Evolutionary conservation across 805 yeast genomes (phyloP).

Genomic region (Candida tallmaniae): DNA sequence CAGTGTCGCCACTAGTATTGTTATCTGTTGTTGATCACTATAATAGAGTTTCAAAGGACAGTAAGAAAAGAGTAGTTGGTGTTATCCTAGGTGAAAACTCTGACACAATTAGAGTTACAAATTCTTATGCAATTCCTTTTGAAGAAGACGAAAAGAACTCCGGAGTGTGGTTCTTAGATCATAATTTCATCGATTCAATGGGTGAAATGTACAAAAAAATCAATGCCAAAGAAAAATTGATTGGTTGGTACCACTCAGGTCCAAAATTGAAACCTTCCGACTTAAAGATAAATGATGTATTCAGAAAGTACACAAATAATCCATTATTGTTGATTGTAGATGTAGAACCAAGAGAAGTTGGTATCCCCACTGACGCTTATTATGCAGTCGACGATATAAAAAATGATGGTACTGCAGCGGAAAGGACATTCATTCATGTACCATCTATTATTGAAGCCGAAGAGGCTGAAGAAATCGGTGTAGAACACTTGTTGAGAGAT

Average conservation of each 20-base stretch:
- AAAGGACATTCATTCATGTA: slow-evolving; percentile 86
- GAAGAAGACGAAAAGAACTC: slow-evolving; percentile 94
- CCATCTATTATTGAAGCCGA: slow-evolving; percentile 94
- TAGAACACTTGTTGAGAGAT: slow-evolving; percentile 91
- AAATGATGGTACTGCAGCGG: slow-evolving; percentile 91
- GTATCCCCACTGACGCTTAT: slow-evolving; percentile 95
- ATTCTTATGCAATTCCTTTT: slow-evolving; percentile 95
- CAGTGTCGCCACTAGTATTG: slow-evolving; percentile 93
- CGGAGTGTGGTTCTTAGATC: slow-evolving; percentile 95
- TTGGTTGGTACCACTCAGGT: slow-evolving; percentile 99
- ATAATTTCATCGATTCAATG: slow-evolving; percentile 93
- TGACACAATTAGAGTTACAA: slow-evolving; percentile 66
- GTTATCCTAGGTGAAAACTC: slow-evolving; percentile 83
- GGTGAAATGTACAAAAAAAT: slow-evolving; percentile 96
- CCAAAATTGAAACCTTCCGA: slow-evolving; percentile 88
- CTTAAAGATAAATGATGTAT: slow-evolving; percentile 81
- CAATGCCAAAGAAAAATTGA: slow-evolving; percentile 90
- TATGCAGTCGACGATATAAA: slow-evolving; percentile 91
- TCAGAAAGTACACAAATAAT: slow-evolving; percentile 74
- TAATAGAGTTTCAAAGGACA: slow-evolving; percentile 71
- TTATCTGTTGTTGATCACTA: slow-evolving; percentile 94
- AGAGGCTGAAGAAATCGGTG: slow-evolving; percentile 99
- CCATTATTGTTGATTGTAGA: slow-evolving; percentile 89
- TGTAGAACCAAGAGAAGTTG: slow-evolving; percentile 78
- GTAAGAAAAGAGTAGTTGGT: slow-evolving; percentile 85